Evolutionary conservation across 768 basidiomycete species (phyloP).

Genomic region (Nidularia sp.): DNA sequence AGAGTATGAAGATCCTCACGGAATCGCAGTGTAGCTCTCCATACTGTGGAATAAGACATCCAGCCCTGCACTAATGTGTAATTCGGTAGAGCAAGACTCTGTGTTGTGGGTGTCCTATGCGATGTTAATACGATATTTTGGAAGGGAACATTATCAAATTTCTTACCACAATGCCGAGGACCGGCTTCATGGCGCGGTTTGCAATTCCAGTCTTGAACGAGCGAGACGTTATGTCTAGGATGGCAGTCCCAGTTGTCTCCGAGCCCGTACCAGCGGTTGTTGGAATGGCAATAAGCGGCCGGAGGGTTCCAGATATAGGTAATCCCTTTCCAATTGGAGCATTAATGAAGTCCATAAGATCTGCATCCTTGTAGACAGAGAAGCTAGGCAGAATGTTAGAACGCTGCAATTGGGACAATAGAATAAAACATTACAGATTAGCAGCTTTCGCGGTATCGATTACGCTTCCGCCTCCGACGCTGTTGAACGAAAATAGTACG

Average conservation of each 20-base stretch:
- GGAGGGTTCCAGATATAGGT: slow-evolving; percentile 69
- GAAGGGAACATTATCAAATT: not conserved
- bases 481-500: slow-evolving; percentile 18
- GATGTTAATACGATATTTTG: not conserved
- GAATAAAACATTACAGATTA: slow-evolving; percentile 56
- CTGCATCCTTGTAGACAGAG: slow-evolving; percentile 86
- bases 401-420: not conserved
- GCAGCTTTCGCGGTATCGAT: slow-evolving; percentile 97
- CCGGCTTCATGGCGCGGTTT: slow-evolving; percentile 85
- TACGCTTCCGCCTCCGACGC: slow-evolving; percentile 90
- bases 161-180: slow-evolving; percentile 70
- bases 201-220: slow-evolving; percentile 98
- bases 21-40: slow-evolving; percentile 93
- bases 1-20: slow-evolving; percentile 42
- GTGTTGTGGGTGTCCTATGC: slow-evolving; percentile 82
- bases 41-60: slow-evolving; percentile 96
- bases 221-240: slow-evolving; percentile 87
- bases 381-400: slow-evolving; percentile 46
- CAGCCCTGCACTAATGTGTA: slow-evolving; percentile 92
- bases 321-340: slow-evolving; percentile 92
- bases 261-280: slow-evolving; percentile 84
- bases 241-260: slow-evolving; percentile 93
- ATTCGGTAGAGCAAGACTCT: slow-evolving; percentile 83
- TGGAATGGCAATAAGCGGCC: slow-evolving; percentile 82
- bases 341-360: slow-evolving; percentile 95